These are phyloP conservation scores for Rhamnella rubrinervis DNA, from an alignment of 331 rosid species.

Conservation along the genomic window DNA sequence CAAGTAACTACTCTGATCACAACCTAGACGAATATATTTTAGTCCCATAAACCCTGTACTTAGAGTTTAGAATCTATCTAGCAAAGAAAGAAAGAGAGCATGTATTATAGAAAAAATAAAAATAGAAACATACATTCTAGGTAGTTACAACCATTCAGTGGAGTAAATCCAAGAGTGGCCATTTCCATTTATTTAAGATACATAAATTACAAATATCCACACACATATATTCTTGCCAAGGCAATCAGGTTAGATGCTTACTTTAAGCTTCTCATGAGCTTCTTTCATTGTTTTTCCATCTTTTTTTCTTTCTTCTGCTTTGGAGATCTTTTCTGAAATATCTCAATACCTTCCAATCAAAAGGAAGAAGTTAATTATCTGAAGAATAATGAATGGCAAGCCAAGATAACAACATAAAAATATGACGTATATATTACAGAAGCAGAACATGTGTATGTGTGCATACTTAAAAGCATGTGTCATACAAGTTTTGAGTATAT, in stretches of 20 bases:
- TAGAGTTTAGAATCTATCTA: too few relatives aligned
- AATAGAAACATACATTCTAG: too few relatives aligned
- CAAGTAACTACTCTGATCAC: too few relatives aligned
- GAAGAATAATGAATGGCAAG: slow-evolving; percentile 30
- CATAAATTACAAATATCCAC: neutral
- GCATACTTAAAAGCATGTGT: neutral
- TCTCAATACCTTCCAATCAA: slow-evolving; percentile 85
- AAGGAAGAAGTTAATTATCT: slow-evolving; percentile 89
- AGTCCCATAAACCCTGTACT: too few relatives aligned
- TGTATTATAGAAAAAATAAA: too few relatives aligned
- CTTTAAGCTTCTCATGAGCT: slow-evolving; percentile 94
- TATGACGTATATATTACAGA: too few relatives aligned
- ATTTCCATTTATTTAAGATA: neutral
- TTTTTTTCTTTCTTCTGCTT: slow-evolving; percentile 88
- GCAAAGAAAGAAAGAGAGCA: too few relatives aligned
- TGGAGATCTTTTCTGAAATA: slow-evolving; percentile 92
- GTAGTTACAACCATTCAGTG: too few relatives aligned
- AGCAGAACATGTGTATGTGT: too few relatives aligned
- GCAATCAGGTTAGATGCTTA: slow-evolving; percentile 24
- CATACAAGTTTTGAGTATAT: neutral
- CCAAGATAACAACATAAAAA: slow-evolving; percentile 2
- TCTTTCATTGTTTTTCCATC: slow-evolving; percentile 90
- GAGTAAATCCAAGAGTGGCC: neutral
- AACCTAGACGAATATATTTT: too few relatives aligned
- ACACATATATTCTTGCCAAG: neutral